Evolutionary conservation across 371 early-diverging fungal genomes (phyloP).

Genomic region (Mycotypha africana): DNA sequence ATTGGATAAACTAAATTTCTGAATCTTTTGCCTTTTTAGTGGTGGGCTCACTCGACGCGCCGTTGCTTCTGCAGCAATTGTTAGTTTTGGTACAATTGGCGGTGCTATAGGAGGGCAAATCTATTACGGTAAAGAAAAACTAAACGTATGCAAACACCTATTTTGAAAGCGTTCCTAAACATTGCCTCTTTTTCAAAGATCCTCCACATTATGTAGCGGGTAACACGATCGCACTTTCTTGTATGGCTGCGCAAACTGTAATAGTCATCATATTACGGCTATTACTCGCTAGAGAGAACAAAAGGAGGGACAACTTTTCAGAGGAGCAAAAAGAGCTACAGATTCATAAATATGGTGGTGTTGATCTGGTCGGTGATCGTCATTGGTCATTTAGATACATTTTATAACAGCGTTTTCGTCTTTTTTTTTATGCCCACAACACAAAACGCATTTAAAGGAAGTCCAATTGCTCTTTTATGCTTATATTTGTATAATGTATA

Average conservation of each 20-base stretch:
- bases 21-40: conserved; percentile 4
- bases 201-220: conserved; percentile 23
- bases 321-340: conserved; percentile 23
- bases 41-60: conserved; percentile 35
- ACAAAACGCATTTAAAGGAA: no score
- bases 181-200: conserved; percentile 1
- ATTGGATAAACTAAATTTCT: no score
- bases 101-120: conserved; percentile 37
- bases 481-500: no score
- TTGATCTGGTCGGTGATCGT: conserved; percentile 38
- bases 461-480: no score
- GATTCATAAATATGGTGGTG: conserved; percentile 26
- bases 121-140: conserved; percentile 18
- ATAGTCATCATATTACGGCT: conserved; percentile 11
- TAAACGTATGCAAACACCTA: background rate
- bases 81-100: conserved; percentile 30
- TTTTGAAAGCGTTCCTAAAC: background rate
- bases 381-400: conserved; percentile 27
- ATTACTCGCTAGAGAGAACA: conserved; percentile 22
- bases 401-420: conserved; percentile 2
- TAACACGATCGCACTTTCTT: conserved; percentile 24
- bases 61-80: conserved; percentile 33
- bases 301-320: conserved; percentile 13
- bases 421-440: no score
- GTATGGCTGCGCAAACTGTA: conserved; percentile 22